Percentiles rank a stretch among this genome's conserved stretches.
Evolutionary conservation across 164 flowering plant genomes (phyloP).

Genomic region (Vitis riparia): DNA sequence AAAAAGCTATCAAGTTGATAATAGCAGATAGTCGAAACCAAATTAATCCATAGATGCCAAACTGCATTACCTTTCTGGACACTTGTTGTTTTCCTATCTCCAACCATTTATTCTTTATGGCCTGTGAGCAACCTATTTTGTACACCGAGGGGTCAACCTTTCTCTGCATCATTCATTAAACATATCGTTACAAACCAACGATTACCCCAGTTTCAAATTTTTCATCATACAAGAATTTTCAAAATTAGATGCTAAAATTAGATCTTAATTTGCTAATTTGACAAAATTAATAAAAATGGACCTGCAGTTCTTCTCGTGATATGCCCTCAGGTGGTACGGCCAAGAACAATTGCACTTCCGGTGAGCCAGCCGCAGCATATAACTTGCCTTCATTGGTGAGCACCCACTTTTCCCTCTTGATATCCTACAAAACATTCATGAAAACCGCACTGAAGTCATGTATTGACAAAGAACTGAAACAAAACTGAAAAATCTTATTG

Average conservation of each 20-base stretch:
- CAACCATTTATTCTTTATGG: conserved; percentile 87
- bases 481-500: too few relatives aligned
- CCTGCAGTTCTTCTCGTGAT: conserved; percentile 68
- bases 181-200: neutral
- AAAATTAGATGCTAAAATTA: too few relatives aligned
- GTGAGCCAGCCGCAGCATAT: conserved; percentile 72
- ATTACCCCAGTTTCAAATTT: neutral
- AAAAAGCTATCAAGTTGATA: neutral
- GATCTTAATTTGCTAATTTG: neutral
- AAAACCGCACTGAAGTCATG: neutral
- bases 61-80: conserved; percentile 62
- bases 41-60: neutral
- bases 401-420: conserved; percentile 79
- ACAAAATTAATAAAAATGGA: conserved; percentile 9
- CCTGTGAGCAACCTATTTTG: conserved; percentile 70
- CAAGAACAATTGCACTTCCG: conserved; percentile 69
- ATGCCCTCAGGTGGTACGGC: conserved; percentile 90
- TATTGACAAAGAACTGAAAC: neutral
- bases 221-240: too few relatives aligned
- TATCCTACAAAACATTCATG: conserved; percentile 51
- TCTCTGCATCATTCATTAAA: conserved; percentile 52
- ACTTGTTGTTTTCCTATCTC: conserved; percentile 67
- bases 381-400: conserved; percentile 75
- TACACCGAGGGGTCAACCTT: conserved; percentile 52
- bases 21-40: neutral